A percentile compares a stretch with the other conserved stretches of the same genome.
Evolutionary conservation across 208 protist species (phyloP).

Genomic region (Blechomonas ayalai): DNA sequence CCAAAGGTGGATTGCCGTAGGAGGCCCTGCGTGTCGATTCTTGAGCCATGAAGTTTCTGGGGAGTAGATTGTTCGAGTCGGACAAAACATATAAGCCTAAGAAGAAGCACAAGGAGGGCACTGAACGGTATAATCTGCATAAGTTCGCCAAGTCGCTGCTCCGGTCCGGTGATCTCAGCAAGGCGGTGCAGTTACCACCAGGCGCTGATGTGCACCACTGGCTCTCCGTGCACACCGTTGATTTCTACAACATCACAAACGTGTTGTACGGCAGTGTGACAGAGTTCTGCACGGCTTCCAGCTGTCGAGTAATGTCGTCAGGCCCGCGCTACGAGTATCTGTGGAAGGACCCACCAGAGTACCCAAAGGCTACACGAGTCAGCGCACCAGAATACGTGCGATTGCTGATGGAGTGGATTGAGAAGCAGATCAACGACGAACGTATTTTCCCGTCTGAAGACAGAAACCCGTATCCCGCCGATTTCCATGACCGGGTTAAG

Average conservation of each 20-base stretch:
- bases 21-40: no score
- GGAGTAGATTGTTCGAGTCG: slow-evolving; percentile 81
- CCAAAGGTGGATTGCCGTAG: no score
- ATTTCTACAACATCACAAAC: slow-evolving; percentile 99
- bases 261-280: slow-evolving; percentile 98
- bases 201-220: slow-evolving; percentile 97
- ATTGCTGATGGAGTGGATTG: slow-evolving; percentile 98
- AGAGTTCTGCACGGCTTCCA: slow-evolving; percentile 96
- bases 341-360: slow-evolving; percentile 94
- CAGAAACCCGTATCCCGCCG: slow-evolving; percentile 76
- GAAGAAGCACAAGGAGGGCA: slow-evolving; percentile 93
- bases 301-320: slow-evolving; percentile 95
- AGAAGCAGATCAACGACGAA: slow-evolving; percentile 95
- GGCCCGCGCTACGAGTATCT: slow-evolving; percentile 95
- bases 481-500: slow-evolving; percentile 86
- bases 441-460: slow-evolving; percentile 94
- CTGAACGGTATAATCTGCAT: slow-evolving; percentile 93
- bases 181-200: slow-evolving; percentile 92
- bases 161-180: slow-evolving; percentile 90
- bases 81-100: slow-evolving; percentile 94
- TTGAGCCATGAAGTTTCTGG: slow-evolving; percentile 49
- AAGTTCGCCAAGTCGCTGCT: slow-evolving; percentile 85
- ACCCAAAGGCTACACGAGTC: slow-evolving; percentile 94
- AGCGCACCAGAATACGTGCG: slow-evolving; percentile 97
- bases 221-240: slow-evolving; percentile 97